Evolutionary conservation across 352 stramenopile genomes (phyloP), one percentile per base, ranked within the genome.

Genomic region (Thraustotheca clavata): DNA sequence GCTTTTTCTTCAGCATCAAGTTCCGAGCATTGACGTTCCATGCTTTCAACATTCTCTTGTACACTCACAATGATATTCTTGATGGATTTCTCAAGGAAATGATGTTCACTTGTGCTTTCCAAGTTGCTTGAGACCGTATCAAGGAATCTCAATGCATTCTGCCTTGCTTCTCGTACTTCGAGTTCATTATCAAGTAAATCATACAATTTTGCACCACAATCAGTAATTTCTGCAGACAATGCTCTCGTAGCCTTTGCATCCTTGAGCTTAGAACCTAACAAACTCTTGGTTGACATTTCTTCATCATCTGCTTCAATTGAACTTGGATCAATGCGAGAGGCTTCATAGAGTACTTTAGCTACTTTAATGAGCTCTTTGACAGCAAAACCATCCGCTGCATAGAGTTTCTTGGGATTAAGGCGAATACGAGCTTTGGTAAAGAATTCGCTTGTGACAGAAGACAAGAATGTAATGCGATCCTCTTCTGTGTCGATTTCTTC

Each of bases 361-460:
- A 99, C 63, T 59, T 98, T 98, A 52, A 98, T 75, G 18, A 99
- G 73, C 70, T 98, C 95, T 59, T 96, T 96, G 18, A 97, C 90
- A 11, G 88, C 88, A 50, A 88, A 89, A 5, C 89, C 91, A 69
- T 98, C 93, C n/a, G 94, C 92, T 5, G 89, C 79, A 73, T 99
- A 98, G n/a, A 99, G 71, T 33, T 93, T 91, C 77, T 97, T 98
- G 2, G 90, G 79, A 69, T 98, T 97, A 20, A 99, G 76, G 33
- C 87, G 87, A 49, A 99, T 92, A 33, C 91, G 80, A 35, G 92
- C 88, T 69, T 96, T 97, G 32, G 71, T 74, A n/a, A 87, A 72
- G 46, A 98, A 76, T 62, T 92, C 83, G 26, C 76, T 75, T 27
- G 80, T 76, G 14, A 91, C 76, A 33, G 85, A 83, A 11, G 92